Evolutionary conservation across 169 alveolate species (phyloP).

Genomic region (Plasmodium billcollinsi): DNA sequence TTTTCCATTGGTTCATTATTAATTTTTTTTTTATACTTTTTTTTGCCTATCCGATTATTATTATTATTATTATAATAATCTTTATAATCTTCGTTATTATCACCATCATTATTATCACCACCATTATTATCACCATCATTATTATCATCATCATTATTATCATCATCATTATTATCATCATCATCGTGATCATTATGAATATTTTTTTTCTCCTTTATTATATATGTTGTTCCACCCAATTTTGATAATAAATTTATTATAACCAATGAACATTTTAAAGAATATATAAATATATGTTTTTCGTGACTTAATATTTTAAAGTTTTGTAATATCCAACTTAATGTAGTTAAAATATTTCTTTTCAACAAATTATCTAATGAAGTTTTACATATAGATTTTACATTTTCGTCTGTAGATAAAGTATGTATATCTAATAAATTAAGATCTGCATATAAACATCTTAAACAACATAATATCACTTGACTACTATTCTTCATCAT

Average conservation of each 20-base stretch:
- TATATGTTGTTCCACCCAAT: conserved; percentile 62
- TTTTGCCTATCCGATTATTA: not conserved
- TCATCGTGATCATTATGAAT: conserved; percentile 14
- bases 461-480: conserved; percentile 48
- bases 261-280: conserved; percentile 45
- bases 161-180: not conserved
- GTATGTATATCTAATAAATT: conserved; percentile 43
- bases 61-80: not conserved
- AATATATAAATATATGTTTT: conserved; percentile 33
- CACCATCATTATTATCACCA: not conserved
- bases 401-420: conserved; percentile 60
- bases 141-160: not conserved
- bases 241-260: conserved; percentile 29
- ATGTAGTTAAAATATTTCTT: conserved; percentile 35
- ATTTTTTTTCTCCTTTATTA: conserved; percentile 19
- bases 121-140: not conserved
- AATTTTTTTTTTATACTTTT: not conserved
- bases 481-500: conserved; percentile 73
- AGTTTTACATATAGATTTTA: conserved; percentile 60
- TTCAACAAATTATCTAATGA: conserved; percentile 29
- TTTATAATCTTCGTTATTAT: not conserved
- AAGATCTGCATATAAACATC: conserved; percentile 66
- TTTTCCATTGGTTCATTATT: conserved; percentile 29
- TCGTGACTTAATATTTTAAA: conserved; percentile 66
- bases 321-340: conserved; percentile 70